These are phyloP conservation scores for Aspergillus oerlinghausenensis DNA, from an alignment of 2,329 filamentous ascomycete species.

Conservation along the genomic window DNA sequence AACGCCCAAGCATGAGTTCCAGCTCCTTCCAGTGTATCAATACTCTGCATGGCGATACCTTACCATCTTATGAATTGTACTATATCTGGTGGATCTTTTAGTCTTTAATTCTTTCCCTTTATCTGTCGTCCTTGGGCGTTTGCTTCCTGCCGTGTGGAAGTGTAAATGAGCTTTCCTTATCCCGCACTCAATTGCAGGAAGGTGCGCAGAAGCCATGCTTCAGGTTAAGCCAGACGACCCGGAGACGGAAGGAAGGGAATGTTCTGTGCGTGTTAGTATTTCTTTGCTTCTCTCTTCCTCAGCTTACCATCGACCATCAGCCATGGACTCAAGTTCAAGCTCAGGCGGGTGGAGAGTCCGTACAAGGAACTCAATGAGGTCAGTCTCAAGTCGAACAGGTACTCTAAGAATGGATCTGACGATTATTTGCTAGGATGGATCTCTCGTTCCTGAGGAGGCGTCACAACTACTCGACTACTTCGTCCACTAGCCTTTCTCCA, in stretches of 20 bases:
- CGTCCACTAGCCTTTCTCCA: slow-evolving; percentile 15
- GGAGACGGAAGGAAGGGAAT: not conserved
- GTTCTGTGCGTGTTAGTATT: not conserved
- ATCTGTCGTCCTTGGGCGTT: not conserved
- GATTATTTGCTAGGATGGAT: slow-evolving; percentile 9
- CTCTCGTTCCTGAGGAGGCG: slow-evolving; percentile 15
- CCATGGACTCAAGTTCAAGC: not conserved
- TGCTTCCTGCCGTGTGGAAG: not conserved
- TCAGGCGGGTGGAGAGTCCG: slow-evolving; percentile 6
- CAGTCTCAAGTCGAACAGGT: not conserved
- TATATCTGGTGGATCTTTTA: too few species aligned
- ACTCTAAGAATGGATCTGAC: not conserved
- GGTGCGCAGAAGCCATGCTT: not conserved
- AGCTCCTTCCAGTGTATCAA: not conserved
- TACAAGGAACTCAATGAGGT: not conserved
- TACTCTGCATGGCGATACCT: not conserved
- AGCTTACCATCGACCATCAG: not conserved
- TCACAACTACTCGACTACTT: slow-evolving; percentile 12
- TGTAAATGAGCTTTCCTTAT: not conserved
- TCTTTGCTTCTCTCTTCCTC: not conserved
- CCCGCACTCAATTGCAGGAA: not conserved
- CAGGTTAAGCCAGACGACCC: not conserved
- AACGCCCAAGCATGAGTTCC: not conserved
- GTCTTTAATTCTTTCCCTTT: not conserved
- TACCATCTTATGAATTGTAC: not conserved